Conservation (phyloP, 495 filamentous ascomycete genomes). For the Podospora appendiculata region DNA sequence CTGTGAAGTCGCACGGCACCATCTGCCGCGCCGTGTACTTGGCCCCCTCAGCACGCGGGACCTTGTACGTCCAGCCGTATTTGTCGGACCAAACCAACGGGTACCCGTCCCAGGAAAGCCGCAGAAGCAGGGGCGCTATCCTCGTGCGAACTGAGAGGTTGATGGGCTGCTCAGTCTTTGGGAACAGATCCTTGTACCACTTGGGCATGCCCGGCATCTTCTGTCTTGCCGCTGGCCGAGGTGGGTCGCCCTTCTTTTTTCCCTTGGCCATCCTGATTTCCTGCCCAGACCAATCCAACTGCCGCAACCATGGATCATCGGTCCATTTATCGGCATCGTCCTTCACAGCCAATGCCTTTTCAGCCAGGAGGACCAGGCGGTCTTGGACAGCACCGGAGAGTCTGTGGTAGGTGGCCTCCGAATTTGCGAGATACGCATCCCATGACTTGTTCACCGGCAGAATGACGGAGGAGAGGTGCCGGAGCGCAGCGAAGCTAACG, state of each 20-base stretch:
- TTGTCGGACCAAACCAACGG: constrained; percentile 90
- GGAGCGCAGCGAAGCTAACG: constrained; percentile 89
- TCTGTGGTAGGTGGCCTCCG: constrained; percentile 76
- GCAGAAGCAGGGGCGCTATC: constrained; percentile 78
- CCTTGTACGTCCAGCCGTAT: constrained; percentile 85
- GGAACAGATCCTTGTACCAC: constrained; percentile 92
- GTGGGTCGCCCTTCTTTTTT: constrained; percentile 75
- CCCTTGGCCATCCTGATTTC: constrained; percentile 85
- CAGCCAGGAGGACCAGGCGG: constrained; percentile 60
- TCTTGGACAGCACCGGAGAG: constrained; percentile 69
- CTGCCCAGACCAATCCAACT: constrained; percentile 94
- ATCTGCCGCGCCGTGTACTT: constrained; percentile 66
- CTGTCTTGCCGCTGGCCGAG: constrained; percentile 70
- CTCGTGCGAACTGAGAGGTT: constrained; percentile 80
- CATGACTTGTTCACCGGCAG: constrained; percentile 83
- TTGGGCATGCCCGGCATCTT: constrained; percentile 91
- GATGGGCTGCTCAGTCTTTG: constrained; percentile 53
- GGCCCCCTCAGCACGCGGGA: constrained; percentile 53
- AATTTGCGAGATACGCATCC: constrained; percentile 70
- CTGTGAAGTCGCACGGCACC: constrained; percentile 63
- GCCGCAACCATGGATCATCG: constrained; percentile 81
- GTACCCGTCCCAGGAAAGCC: constrained; percentile 79
- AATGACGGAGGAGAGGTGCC: constrained; percentile 87
- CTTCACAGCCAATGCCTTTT: constrained; percentile 69
- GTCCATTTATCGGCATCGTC: constrained; percentile 55